Conservation (phyloP, 495 filamentous ascomycete genomes). For the Trichoderma virens region DNA sequence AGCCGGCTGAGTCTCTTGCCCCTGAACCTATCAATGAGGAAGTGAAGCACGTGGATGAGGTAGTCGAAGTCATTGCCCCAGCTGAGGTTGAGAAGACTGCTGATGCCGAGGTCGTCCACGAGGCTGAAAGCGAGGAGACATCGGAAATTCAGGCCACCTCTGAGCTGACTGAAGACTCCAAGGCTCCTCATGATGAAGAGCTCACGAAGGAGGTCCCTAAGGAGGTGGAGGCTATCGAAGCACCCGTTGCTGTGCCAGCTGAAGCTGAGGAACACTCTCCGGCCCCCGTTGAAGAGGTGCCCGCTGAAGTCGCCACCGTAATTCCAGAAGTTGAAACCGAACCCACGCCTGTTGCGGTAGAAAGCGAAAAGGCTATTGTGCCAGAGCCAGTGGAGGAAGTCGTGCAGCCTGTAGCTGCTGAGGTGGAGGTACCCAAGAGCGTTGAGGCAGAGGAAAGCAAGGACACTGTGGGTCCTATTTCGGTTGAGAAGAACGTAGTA, state of each 20-base stretch:
- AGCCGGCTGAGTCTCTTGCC: not conserved
- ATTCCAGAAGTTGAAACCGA: not conserved
- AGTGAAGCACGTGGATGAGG: not conserved
- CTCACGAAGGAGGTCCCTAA: not conserved
- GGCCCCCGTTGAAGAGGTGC: not conserved
- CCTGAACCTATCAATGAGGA: not conserved
- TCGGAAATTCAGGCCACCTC: not conserved
- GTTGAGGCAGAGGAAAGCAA: constrained; percentile 15
- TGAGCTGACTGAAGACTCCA: constrained; percentile 3
- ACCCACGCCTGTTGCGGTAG: not conserved
- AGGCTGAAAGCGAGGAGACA: not conserved
- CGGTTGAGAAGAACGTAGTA: constrained; percentile 17
- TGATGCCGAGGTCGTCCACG: not conserved
- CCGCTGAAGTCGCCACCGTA: not conserved
- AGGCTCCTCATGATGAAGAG: not conserved
- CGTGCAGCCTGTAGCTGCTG: not conserved
- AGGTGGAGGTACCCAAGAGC: constrained; percentile 1
- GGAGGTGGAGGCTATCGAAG: constrained; percentile 1
- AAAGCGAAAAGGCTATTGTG: not conserved
- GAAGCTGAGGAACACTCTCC: not conserved
- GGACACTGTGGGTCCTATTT: constrained; percentile 19
- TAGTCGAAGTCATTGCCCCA: not conserved
- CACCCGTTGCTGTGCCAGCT: not conserved
- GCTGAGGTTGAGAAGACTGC: constrained; percentile 1
- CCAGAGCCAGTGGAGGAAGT: constrained; percentile 4